These are phyloP conservation scores for Aspergillus asperescens DNA, from an alignment of 495 filamentous ascomycete species.

Conservation along the genomic window DNA sequence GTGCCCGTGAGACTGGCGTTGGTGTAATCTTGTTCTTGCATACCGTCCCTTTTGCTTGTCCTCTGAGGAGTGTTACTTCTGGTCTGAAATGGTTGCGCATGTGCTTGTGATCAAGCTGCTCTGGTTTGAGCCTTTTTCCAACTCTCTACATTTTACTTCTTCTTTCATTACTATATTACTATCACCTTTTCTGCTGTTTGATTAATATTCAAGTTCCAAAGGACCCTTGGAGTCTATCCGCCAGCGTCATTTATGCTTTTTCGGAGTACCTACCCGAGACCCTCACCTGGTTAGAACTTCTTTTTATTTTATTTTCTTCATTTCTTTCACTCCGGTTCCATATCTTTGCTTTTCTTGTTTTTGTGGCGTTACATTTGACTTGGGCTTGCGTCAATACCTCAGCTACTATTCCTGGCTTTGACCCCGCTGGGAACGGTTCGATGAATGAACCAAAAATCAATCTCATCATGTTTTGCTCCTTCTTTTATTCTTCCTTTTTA, in stretches of 20 bases:
- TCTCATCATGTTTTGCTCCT: constrained; percentile 14
- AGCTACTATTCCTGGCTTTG: constrained; percentile 4
- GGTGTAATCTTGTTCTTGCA: constrained; percentile 34
- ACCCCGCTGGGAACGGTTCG: constrained; percentile 18
- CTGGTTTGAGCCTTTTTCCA: constrained; percentile 20
- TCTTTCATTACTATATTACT: constrained; percentile 29
- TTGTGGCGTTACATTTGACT: constrained; percentile 17
- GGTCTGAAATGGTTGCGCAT: constrained; percentile 20
- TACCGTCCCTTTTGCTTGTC: constrained; percentile 19
- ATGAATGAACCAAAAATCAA: constrained; percentile 18
- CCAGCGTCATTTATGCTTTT: constrained; percentile 17
- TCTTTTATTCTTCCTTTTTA: neutral
- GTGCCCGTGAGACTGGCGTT: constrained; percentile 41
- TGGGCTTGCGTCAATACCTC: neutral
- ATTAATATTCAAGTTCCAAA: constrained; percentile 26
- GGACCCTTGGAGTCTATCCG: constrained; percentile 8
- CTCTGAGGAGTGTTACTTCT: constrained; percentile 8
- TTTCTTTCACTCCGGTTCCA: constrained; percentile 4
- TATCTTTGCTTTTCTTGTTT: constrained; percentile 2
- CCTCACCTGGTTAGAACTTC: constrained; percentile 6
- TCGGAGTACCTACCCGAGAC: constrained; percentile 7
- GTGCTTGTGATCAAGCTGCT: constrained; percentile 29
- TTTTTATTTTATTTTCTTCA: neutral
- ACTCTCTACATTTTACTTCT: constrained; percentile 25
- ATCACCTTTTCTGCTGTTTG: constrained; percentile 27